Evolutionary conservation across 2,329 filamentous ascomycete genomes (phyloP), one percentile per base, ranked within the genome.

Genomic region (Pseudogymnoascus sp.): DNA sequence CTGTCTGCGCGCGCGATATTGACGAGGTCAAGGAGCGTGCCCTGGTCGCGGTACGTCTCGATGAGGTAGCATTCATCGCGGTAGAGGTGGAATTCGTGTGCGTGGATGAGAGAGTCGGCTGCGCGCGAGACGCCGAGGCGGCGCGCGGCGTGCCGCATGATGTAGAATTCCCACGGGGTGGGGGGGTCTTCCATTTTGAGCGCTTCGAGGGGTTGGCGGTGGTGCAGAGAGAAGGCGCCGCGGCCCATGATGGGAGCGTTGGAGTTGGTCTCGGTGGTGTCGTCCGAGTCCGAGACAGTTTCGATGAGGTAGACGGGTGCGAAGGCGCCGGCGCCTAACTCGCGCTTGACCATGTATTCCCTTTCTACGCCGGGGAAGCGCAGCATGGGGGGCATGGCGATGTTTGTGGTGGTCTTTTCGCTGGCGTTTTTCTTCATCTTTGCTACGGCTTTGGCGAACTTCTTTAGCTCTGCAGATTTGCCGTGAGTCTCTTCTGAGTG

Each of bases 131-230:
- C 81, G 0, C 88, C 88, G 0, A 99, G 80, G 0, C 95, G 89
- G 21, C 83, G 79, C 66, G 93, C 90, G 1, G 90, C 86, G 62
- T 91, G 84, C 1, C 91, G 88, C 79, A 97, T 91, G 75, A 99
- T 96, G 76, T 96, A 90, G 72, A 97, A 99, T 72, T 99, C 95
- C 95, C 95, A 99, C 0, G 90, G 82, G 4, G 87, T 89, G 0
- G 93, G 90, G 0, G 93, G 91, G 33, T 89, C 84, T 76, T 99
- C 95, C 86, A 96, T 93, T 76, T 99, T 99, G 69, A 99, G 81
- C 1, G 95, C 95, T 75, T 97, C 92, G 4, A 95, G 81, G 1
- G 79, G 85, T 40, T 78, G 77, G 0, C 74, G 69, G 52, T 79
- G 77, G 35, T 77, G 78, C 8, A 80, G 71, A n/a, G 83, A 79